Percentiles rank a stretch among this genome's conserved stretches.
These are phyloP conservation scores for Lignosus rhinocerotis DNA, from an alignment of 1,284 basidiomycete species.

Conservation along the genomic window DNA sequence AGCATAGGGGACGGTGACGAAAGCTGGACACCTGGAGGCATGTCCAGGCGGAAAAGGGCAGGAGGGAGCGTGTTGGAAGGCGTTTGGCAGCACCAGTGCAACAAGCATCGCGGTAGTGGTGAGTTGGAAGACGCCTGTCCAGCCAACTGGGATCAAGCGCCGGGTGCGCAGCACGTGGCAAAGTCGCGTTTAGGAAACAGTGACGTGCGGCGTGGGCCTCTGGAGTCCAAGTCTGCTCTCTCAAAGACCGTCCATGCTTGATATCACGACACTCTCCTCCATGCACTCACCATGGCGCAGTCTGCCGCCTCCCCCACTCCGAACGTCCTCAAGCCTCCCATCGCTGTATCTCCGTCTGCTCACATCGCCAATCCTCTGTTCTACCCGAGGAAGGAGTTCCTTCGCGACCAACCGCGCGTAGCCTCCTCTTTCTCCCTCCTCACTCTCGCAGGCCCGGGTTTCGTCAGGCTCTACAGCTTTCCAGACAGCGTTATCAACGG, in stretches of 20 bases:
- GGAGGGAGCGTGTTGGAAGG: conserved; percentile 7
- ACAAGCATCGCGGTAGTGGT: not conserved
- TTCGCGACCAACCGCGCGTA: conserved; percentile 49
- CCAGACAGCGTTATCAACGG: conserved; percentile 49
- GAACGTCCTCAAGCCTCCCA: conserved; percentile 30
- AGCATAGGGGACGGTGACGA: not conserved
- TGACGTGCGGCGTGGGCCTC: conserved; percentile 20
- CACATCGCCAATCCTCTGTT: conserved; percentile 39
- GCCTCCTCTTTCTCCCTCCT: conserved; percentile 67
- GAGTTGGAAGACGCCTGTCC: not conserved
- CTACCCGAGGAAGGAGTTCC: conserved; percentile 69
- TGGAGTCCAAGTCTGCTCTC: conserved; percentile 15
- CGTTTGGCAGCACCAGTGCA: not conserved
- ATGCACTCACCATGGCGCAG: conserved; percentile 31
- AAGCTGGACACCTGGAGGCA: conserved; percentile 1
- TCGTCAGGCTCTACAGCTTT: conserved; percentile 71
- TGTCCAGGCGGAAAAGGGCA: not conserved
- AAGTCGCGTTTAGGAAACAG: conserved; percentile 16
- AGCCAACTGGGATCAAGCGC: not conserved
- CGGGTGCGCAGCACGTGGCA: conserved; percentile 12
- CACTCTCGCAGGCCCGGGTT: conserved; percentile 60
- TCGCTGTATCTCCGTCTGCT: conserved; percentile 12
- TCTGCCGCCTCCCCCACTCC: conserved; percentile 21
- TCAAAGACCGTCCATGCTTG: conserved; percentile 20
- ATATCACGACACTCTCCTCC: conserved; percentile 17